Percentiles rank a stretch among this genome's conserved stretches.
phyloP scores from a whole-genome alignment of 2,329 filamentous ascomycete species.

The Aspergillus sp. region DNA sequence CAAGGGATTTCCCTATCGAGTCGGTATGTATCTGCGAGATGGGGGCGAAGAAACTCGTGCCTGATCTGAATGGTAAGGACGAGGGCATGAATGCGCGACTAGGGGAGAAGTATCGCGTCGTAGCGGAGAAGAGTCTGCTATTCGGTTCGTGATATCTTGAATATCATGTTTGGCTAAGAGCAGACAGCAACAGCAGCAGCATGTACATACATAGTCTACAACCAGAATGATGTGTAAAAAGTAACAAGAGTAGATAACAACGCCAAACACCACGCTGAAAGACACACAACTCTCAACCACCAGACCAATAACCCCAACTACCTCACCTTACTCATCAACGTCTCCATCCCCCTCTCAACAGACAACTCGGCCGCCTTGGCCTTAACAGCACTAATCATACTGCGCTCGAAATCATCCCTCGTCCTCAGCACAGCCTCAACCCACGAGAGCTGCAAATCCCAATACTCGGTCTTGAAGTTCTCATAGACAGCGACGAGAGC shows the following conservation, averaged over 20 bases:
- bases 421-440: slow-evolving; percentile 86
- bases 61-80: slow-evolving; percentile 47
- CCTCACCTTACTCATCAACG: slow-evolving; percentile 91
- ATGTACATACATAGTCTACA: too few species aligned
- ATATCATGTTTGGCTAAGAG: too few species aligned
- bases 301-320: not conserved
- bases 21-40: slow-evolving; percentile 79
- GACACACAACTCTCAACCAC: not conserved
- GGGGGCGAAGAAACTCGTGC: slow-evolving; percentile 71
- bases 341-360: slow-evolving; percentile 78
- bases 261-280: slow-evolving; percentile 25
- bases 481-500: slow-evolving; percentile 76
- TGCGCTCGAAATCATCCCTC: slow-evolving; percentile 90
- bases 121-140: slow-evolving; percentile 42
- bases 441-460: slow-evolving; percentile 94
- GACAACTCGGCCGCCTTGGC: slow-evolving; percentile 82
- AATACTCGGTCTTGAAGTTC: slow-evolving; percentile 80
- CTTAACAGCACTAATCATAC: slow-evolving; percentile 87
- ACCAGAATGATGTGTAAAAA: too few species aligned
- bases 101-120: slow-evolving; percentile 55
- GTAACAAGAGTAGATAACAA: slow-evolving; percentile 4
- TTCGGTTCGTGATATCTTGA: slow-evolving; percentile 9
- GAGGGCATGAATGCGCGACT: slow-evolving; percentile 48
- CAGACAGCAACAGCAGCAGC: too few species aligned
- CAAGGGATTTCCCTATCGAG: slow-evolving; percentile 66